Evolutionary conservation across 805 yeast genomes (phyloP), one percentile per base, ranked within the genome.

Genomic region (Yueomyces sinensis): DNA sequence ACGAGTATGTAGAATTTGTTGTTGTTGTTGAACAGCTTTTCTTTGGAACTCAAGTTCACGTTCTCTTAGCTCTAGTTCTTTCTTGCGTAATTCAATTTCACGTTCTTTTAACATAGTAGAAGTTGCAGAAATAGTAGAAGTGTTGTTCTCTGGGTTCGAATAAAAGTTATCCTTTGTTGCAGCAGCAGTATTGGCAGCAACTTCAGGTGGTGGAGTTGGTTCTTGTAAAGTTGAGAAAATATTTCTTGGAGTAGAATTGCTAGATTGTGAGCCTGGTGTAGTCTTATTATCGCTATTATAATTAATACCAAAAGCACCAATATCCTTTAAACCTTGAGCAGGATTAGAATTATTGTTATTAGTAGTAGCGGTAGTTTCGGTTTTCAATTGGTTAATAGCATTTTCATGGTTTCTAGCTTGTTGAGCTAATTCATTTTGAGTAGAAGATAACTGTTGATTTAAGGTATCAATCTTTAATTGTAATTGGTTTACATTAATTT

Each of bases 131-230:
- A 34, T 37, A 20, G 45, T 46, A n/a, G 33, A 38, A n/a, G 24
- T 23, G 5, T 20, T 18, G 4, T 24, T 31, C 16, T 30, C 20
- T n/a, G 22, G n/a, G 16, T 31, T 29, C 3, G 25, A 16, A 11
- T 29, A 27, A 27, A 5, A 15, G 42, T 58, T 63, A 42, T 20
- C 24, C 11, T 20, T 7, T 20, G 7, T 7, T 20, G 11, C 24
- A 7, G 24, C 24, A 7, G 24, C 7, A 7, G 24, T 7, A n/a
- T n/a, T n/a, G n/a, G 62, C 66, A 27, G 56, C 58, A 34, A 67
- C 72, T 36, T 66, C 66, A 48, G 24, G 24, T 25, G 28, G 28
- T 25, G 28, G 28, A 25, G 28, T 25, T 25, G 28, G 28, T 25
- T 9, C 14, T 25, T 25, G 28, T 13, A 25, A n/a, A 11, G 24